Evolutionary conservation across 148 eudicot genomes (phyloP), one percentile per base, ranked within the genome.

Genomic region (Rhododendron henanense): DNA sequence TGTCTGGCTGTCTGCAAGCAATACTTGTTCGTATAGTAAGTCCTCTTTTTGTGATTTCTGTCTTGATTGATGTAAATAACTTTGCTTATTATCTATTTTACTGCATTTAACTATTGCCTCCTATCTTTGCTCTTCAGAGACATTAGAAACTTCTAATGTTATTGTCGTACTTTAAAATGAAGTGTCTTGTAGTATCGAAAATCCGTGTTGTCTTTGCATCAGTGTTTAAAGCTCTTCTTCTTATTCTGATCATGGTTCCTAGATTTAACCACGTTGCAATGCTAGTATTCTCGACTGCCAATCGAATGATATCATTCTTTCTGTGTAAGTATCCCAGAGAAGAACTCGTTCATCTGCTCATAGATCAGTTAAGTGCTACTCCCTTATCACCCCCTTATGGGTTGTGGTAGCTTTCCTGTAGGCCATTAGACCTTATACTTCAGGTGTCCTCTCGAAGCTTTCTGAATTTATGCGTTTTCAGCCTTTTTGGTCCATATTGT

Each of bases 21-120:
- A 37, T 57, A 57, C 71, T 63, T 82, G 19, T 23, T 39, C 28
- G 2, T 37, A 39, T 14, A 10, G 78, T 47, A 65, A 83, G 78
- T 83, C 79, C 6, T 84, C 45, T 84, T 73, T 73, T 73, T 84
- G 14, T 48, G 79, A 47, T 84, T 48, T 71, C 6, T 65, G 25
- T 47, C 45, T 31, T 81, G 63, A 18, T 51, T 44, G 53, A 13
- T 65, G 23, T n/a, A 19, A 19, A 19, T n/a, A 35, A 18, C 10
- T 81, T 10, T 57, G 61, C 79, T 84, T 28, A 74, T 65, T 6
- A 15, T 45, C 35, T 84, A 28, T 48, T 16, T 71, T 4, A 19
- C 85, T 47, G 59, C 78, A 28, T 83, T 28, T 35, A 11, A 6
- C 14, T 18, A 45, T 7, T 69, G 55, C 28, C 47, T 67, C 13